A percentile compares a stretch with the other conserved stretches of the same genome.
Conservation (phyloP, 83 land plant genomes). For the Picea mariana region DNA sequence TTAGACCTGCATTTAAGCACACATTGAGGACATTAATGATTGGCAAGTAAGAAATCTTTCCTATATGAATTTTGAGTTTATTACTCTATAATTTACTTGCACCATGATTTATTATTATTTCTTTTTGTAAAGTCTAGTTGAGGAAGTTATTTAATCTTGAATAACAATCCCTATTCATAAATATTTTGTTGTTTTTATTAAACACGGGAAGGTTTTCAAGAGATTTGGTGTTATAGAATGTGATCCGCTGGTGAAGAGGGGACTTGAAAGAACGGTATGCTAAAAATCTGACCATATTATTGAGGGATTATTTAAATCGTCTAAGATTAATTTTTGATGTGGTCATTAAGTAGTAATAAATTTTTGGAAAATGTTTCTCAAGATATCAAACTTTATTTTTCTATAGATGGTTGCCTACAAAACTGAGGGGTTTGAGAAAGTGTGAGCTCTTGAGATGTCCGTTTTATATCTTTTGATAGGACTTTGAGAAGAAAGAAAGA, state of each 20-base stretch:
- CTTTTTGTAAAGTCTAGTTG: neutral
- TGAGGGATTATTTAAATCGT: neutral
- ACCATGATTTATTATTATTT: neutral
- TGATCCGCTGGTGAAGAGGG: conserved; percentile 74
- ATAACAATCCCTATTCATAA: neutral
- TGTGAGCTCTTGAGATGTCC: neutral
- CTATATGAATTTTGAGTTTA: neutral
- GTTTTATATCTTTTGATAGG: neutral
- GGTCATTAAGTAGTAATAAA: neutral
- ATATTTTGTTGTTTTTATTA: neutral
- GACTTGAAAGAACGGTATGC: conserved; percentile 84
- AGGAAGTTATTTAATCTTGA: neutral
- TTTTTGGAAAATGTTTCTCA: neutral
- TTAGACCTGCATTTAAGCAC: conserved; percentile 94
- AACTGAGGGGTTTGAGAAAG: neutral
- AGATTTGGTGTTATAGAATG: conserved; percentile 91
- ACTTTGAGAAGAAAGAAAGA: neutral
- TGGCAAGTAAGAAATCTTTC: conserved; percentile 26
- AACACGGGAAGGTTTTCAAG: conserved; percentile 32
- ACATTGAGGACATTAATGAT: conserved; percentile 28
- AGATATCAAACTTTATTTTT: too few species aligned
- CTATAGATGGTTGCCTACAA: too few species aligned
- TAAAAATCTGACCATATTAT: neutral
- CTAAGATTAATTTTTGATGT: neutral
- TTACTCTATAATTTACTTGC: neutral